Evolutionary conservation across 2,329 filamentous ascomycete genomes (phyloP).

Genomic region (Aspergillus bombycis): DNA sequence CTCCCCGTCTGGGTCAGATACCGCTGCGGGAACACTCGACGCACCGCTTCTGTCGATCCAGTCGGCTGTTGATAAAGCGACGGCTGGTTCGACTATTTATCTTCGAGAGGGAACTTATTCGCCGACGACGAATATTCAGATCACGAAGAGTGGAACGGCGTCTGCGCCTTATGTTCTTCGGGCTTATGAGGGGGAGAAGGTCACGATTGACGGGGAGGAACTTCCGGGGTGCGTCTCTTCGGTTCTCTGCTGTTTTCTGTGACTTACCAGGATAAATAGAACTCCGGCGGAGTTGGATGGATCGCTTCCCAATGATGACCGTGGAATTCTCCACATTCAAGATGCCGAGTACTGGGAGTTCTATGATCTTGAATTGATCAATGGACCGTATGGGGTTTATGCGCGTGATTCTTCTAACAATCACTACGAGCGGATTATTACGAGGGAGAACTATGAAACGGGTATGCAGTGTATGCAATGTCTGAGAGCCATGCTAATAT

Average conservation of each 20-base stretch:
- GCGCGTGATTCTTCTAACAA: conserved; percentile 22
- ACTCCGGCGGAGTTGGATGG: conserved; percentile 16
- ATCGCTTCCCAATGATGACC: conserved; percentile 16
- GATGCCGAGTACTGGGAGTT: conserved; percentile 23
- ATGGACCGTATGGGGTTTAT: conserved; percentile 23
- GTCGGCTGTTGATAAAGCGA: conserved; percentile 17
- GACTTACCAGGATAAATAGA: background rate
- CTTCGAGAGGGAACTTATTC: conserved; percentile 19
- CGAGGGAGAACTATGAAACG: conserved; percentile 23
- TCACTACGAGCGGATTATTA: conserved; percentile 21
- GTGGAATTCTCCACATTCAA: conserved; percentile 21
- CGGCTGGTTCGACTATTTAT: conserved; percentile 18
- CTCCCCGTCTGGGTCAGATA: conserved; percentile 18
- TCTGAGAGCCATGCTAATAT: background rate
- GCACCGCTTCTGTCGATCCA: conserved; percentile 20
- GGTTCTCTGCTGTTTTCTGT: background rate
- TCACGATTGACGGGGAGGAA: conserved; percentile 21
- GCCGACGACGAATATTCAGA: conserved; percentile 21
- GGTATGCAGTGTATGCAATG: background rate
- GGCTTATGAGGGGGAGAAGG: conserved; percentile 17
- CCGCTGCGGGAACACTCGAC: conserved; percentile 12
- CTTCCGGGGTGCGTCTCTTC: conserved; percentile 13
- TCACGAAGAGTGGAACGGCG: conserved; percentile 18
- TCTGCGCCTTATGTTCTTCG: conserved; percentile 15
- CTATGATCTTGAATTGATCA: conserved; percentile 21